A percentile compares a stretch with the other conserved stretches of the same genome.
phyloP scores from a whole-genome alignment of 2,329 filamentous ascomycete species.

The Purpureocillium takamizusanense region DNA sequence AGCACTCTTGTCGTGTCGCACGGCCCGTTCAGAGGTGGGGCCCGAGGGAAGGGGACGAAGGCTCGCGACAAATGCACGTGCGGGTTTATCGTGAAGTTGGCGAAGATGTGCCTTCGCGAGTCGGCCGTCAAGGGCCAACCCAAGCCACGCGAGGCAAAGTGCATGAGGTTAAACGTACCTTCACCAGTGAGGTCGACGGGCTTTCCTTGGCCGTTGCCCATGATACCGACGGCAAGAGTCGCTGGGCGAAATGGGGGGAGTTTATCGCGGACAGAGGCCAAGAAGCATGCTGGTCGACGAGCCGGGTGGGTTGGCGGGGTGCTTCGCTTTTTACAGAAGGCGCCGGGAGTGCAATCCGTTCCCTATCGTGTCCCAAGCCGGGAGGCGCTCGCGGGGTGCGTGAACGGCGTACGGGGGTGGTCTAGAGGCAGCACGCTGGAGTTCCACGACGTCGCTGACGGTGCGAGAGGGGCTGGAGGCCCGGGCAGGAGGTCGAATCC shows the following conservation, averaged over 20 bases:
- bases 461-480: neutral
- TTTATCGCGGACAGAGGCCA: conserved; percentile 13
- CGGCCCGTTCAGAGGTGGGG: neutral
- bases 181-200: conserved; percentile 87
- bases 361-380: neutral
- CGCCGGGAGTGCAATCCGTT: neutral
- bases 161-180: conserved; percentile 44
- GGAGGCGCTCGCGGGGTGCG: conserved; percentile 1
- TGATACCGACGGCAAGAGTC: conserved; percentile 43
- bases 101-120: no score
- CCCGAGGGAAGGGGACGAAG: neutral
- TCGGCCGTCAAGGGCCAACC: neutral
- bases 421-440: neutral
- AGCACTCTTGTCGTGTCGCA: conserved; percentile 1
- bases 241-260: conserved; percentile 11
- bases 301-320: conserved; percentile 2
- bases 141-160: conserved; percentile 5
- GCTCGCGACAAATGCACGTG: neutral
- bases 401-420: neutral
- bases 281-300: conserved; percentile 15
- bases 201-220: conserved; percentile 96
- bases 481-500: neutral
- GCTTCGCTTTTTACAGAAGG: neutral
- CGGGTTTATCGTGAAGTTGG: no score
- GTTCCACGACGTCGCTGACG: neutral